Base-by-base conservation (phyloP, 2,329 filamentous ascomycete species). In the Sclerotinia minor region DNA sequence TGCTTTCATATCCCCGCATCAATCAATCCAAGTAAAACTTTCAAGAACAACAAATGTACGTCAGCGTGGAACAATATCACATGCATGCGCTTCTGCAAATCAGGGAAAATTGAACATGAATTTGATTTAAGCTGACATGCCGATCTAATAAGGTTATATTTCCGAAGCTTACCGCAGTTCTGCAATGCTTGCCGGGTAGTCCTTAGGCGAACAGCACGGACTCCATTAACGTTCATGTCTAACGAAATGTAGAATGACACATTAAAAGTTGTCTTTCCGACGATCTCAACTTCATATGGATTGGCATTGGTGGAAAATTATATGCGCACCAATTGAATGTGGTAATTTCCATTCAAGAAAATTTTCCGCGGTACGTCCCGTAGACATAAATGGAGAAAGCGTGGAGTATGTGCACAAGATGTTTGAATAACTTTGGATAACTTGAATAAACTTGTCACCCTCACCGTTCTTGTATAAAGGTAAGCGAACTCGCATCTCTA, bases 251-350 rank as follows among this genome's bases (percentile, higher is more conserved):
- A 24, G 50, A 19, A 45, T 4, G 9, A 17, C 24, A 32, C 9
- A 58, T 35, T 32, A 35, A 65, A 17, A 45, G 35, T 32, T 17
- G 38, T 26, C 26, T 19, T 45, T 32, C 13, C 26, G 53, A 19
- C 29, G 50, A 49, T 65, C 63, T 65, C 53, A 26, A 35, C 52
- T 65, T 7, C 7, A 35, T 65, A 24, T 1, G 35, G 26, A 45
- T 15, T 26, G 38, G 24, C 1, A 15, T 35, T 1, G 45, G 26
- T 35, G 63, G 50, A 19, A 58, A 65, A 13, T 19, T 35, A 49
- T 58, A 65, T 58, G 52, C 52, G 52, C 52, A 58, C 63, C 63
- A 65, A 65, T 65, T 8, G 9, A 4, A 57, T 0, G 5, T 8
- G 21, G 21, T 13, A 19, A 21, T 26, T 58, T 2, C 47, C 35